Evolutionary conservation across 2,329 filamentous ascomycete species (phyloP), one percentile per base, ranked within the genome.

Genomic region (Fusarium clavum): DNA sequence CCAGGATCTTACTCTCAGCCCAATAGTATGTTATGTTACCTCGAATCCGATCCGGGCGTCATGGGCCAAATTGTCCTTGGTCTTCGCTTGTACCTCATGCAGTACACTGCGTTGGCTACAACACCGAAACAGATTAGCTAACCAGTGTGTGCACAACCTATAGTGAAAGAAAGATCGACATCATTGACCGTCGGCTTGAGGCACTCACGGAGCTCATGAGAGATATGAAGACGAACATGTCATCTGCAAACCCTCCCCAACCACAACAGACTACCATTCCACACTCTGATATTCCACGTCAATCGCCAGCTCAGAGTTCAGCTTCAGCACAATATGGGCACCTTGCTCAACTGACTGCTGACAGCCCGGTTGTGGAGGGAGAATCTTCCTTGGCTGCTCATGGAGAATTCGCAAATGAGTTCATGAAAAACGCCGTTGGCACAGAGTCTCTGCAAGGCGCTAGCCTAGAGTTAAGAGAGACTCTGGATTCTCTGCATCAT

Each of bases 331-430:
- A 68, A 3, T 74, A 64, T 38, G 67, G 70, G 3, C 61, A 72
- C 22, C 59, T 67, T 22, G 51, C 70, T 18, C 69, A 71, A 22
- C 24, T 67, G 8, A 61, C 69, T 46, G 60, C 73, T 22, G 75
- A 76, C 8, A 77, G 74, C n/a, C 73, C 76, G 8, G 75, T 80
- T 5, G 74, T 84, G 11, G 83, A 84, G 47, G 83, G 83, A 10
- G 81, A 82, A 62, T 83, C 82, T 5, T 84, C 82, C 3, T 67
- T 85, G 25, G 78, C 82, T 9, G 83, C 83, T 3, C 83, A 85
- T 58, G 82, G 83, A 3, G 79, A 78, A 14, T 85, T 85, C 65
- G 83, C 83, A 34, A 83, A 80, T 24, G 81, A 84, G 51, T 82
- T 85, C 45, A 72, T 83, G 5, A 77, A 80, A 24, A 79, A 82